A percentile compares a stretch with the other conserved stretches of the same genome.
Conservation (phyloP, 2,329 filamentous ascomycete genomes). For the Truncatella angustata region DNA sequence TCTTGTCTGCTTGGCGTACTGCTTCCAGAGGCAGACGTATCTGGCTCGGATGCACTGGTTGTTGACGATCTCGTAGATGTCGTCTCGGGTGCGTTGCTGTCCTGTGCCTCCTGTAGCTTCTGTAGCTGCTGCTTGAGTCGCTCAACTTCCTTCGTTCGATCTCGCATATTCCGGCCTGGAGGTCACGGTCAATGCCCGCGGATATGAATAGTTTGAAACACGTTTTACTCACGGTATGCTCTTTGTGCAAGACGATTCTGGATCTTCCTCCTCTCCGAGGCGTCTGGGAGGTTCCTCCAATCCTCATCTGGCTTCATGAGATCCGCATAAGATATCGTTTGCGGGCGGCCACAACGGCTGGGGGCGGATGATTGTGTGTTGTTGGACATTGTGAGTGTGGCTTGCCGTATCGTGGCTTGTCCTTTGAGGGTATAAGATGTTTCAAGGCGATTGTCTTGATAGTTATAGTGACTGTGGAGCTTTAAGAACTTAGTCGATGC, state of each 20-base stretch:
- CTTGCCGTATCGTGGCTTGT: not conserved
- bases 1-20: not conserved
- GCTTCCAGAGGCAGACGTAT: not conserved
- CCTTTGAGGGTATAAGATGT: not conserved
- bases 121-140: conserved; percentile 31
- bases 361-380: not conserved
- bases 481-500: not conserved
- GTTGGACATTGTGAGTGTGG: not conserved
- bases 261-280: conserved; percentile 32
- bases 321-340: conserved; percentile 31
- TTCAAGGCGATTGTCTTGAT: not conserved
- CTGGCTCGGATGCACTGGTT: not conserved
- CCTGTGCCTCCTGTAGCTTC: conserved; percentile 27
- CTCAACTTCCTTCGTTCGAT: conserved; percentile 31
- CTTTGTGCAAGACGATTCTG: conserved; percentile 33
- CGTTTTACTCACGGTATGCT: conserved; percentile 28
- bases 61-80: not conserved
- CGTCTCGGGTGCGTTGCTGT: conserved; percentile 15
- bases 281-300: conserved; percentile 31
- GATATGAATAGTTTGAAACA: too few species aligned
- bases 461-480: not conserved
- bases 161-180: conserved; percentile 31
- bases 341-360: conserved; percentile 27
- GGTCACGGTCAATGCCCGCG: not conserved
- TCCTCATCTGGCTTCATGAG: conserved; percentile 34